Evolutionary conservation across 2,329 filamentous ascomycete species (phyloP).

Genomic region (Hymenoscyphus fraxineus): DNA sequence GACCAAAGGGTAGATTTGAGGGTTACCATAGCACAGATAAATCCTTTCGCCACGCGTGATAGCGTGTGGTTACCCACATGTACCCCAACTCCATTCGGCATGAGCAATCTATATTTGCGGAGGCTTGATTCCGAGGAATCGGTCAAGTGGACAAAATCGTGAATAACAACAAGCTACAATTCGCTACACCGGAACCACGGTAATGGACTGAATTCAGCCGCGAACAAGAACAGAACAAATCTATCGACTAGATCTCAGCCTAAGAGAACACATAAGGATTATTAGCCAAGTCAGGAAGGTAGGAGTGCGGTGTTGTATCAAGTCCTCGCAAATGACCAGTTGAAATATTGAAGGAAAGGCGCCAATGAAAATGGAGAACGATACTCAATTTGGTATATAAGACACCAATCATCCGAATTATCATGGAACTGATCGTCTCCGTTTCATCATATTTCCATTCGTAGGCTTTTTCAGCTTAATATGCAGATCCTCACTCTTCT

Average conservation of each 20-base stretch:
- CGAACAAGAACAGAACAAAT: background rate
- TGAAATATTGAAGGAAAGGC: background rate
- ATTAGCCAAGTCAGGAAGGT: background rate
- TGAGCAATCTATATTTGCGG: background rate
- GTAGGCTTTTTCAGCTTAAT: background rate
- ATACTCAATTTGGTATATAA: background rate
- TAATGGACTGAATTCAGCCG: conserved; percentile 1
- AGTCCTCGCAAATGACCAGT: background rate
- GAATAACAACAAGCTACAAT: background rate
- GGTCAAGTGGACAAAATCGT: background rate
- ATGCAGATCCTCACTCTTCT: conserved; percentile 9
- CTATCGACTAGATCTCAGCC: background rate
- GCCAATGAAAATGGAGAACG: background rate
- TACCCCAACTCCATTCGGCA: background rate
- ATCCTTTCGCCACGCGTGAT: background rate
- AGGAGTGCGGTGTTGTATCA: background rate
- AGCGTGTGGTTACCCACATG: background rate
- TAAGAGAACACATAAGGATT: background rate
- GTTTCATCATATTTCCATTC: background rate
- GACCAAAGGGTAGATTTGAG: no score
- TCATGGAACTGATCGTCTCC: background rate
- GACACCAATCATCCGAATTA: background rate
- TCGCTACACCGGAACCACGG: background rate
- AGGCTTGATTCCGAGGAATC: background rate
- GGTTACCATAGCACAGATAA: background rate